Evolutionary conservation across 2,329 filamentous ascomycete genomes (phyloP), one percentile per base, ranked within the genome.

Genomic region (Aspergillus pseudoglaucus): DNA sequence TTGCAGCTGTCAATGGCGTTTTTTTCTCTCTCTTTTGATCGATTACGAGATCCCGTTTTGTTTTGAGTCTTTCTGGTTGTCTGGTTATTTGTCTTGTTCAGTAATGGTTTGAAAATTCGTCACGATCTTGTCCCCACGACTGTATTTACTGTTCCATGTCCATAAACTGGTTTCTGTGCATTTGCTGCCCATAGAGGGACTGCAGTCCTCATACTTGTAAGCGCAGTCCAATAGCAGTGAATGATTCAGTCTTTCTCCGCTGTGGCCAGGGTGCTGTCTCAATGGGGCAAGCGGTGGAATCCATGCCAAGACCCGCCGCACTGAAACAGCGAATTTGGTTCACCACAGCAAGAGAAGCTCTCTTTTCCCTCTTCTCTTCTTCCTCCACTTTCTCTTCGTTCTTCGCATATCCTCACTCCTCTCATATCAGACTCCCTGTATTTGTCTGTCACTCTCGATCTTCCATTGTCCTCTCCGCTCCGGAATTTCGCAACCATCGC

Each of bases 381-480:
- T 27, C 25, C 25, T 30, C 25, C 37, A 18, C 18, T 18, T 39
- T 18, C 18, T 20, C 17, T 18, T 39, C 37, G 37, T 39, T 39
- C 37, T 20, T 39, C 37, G 17, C 37, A 18, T 18, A 12, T 39
- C 9, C n/a, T 37, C 33, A 37, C 4, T 3, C 33, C 6, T 6
- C 17, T 7, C 33, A 30, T 12, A 30, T n/a, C 33, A 37, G 33
- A 37, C 33, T 37, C 33, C 33, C n/a, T 41, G 44, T 47, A 40
- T 51, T 44, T 48, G 43, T 47, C 37, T 42, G 20, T 30, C 40
- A 14, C 8, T n/a, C 40, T 40, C 23, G 20, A 20, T 33, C 18
- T 27, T 38, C n/a, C 17, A n/a, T 37, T n/a, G 6, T 18, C 33
- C n/a, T 37, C n/a, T 17, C 33, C 33, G n/a, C 33, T 37, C 17